Conservation (phyloP, 164 flowering plant species). For the Kalanchoe fedtschenkoi region DNA sequence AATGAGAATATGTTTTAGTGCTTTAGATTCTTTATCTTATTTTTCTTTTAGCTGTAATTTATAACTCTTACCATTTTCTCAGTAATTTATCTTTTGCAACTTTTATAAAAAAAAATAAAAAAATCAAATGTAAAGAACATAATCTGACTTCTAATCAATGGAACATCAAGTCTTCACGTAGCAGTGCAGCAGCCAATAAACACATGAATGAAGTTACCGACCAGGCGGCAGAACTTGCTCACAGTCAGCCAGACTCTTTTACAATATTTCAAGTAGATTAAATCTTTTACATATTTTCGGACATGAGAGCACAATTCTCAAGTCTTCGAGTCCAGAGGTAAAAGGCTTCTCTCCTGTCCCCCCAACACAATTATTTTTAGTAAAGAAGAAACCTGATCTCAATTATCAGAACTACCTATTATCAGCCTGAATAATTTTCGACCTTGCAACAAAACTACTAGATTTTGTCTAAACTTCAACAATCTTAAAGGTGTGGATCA, state of each 20-base stretch:
- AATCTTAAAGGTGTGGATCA: background rate
- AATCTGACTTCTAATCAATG: no score
- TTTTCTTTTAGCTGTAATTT: no score
- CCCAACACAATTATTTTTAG: background rate
- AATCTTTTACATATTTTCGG: background rate
- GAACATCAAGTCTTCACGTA: no score
- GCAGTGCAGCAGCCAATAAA: no score
- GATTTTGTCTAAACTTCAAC: background rate
- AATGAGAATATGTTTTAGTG: no score
- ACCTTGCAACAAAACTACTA: background rate
- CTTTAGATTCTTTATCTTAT: no score
- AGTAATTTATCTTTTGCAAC: no score
- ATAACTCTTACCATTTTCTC: no score
- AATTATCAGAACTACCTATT: constrained; percentile 4
- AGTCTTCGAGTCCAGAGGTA: background rate
- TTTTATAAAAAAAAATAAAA: no score
- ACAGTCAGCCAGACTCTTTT: background rate
- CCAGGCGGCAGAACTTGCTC: no score
- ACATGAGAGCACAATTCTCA: background rate
- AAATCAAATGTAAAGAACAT: no score
- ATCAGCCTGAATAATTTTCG: background rate
- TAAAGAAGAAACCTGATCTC: background rate
- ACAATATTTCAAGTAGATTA: background rate
- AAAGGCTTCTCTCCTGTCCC: background rate
- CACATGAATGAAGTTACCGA: no score